A percentile compares a stretch with the other conserved stretches of the same genome.
Conservation (phyloP, 768 basidiomycete species). For the Auriscalpium microsporum region DNA sequence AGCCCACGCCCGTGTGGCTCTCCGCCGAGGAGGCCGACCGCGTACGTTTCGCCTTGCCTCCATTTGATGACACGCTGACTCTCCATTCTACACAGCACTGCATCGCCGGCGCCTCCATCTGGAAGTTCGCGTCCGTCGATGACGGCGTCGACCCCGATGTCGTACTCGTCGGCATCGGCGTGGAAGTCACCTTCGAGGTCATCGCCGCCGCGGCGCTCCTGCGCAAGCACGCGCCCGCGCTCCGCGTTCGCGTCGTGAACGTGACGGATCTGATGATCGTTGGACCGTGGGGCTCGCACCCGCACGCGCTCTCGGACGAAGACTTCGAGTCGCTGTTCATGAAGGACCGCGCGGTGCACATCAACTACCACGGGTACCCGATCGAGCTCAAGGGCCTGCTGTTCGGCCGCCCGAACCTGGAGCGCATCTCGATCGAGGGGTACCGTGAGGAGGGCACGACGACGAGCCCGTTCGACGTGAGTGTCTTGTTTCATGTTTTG, state of each 20-base stretch:
- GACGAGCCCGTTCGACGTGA: conserved; percentile 71
- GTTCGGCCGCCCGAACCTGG: conserved; percentile 43
- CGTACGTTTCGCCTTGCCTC: conserved; percentile 25
- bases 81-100: conserved; percentile 47
- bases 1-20: conserved; percentile 73
- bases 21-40: conserved; percentile 65
- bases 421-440: conserved; percentile 47
- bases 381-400: conserved; percentile 62
- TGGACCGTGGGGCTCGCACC: conserved; percentile 57
- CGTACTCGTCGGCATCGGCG: conserved; percentile 61
- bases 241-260: conserved; percentile 83
- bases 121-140: conserved; percentile 76
- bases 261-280: conserved; percentile 88
- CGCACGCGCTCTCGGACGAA: conserved; percentile 56
- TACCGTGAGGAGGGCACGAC: conserved; percentile 69
- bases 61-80: neutral
- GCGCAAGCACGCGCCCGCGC: conserved; percentile 54
- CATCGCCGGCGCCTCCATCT: conserved; percentile 77
- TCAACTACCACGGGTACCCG: conserved; percentile 83
- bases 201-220: conserved; percentile 79
- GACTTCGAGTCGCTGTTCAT: conserved; percentile 71
- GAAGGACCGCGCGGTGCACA: conserved; percentile 53
- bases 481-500: conserved; percentile 15
- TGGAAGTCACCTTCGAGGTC: conserved; percentile 84
- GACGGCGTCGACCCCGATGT: conserved; percentile 66